Evolutionary conservation across 2,329 filamentous ascomycete genomes (phyloP).

Genomic region (Phialophora tarda): DNA sequence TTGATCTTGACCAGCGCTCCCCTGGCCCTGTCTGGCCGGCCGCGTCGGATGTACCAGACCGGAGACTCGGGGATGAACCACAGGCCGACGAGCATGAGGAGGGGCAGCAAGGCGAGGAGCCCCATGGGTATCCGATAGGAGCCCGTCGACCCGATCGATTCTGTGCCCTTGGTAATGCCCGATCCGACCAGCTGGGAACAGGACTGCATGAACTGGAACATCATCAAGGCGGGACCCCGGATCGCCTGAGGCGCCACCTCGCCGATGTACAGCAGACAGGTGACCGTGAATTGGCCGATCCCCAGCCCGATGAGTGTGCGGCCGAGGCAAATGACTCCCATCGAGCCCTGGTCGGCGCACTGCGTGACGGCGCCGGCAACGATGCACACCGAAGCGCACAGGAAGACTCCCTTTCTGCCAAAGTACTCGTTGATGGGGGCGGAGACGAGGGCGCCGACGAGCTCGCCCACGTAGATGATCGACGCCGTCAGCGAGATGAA

Average conservation of each 20-base stretch:
- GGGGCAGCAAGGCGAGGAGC: conserved; percentile 40
- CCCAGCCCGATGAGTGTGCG: conserved; percentile 43
- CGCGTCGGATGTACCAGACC: conserved; percentile 46
- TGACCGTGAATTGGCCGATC: conserved; percentile 45
- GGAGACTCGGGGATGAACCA: conserved; percentile 42
- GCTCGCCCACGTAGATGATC: conserved; percentile 50
- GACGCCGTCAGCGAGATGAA: conserved; percentile 47
- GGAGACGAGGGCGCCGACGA: conserved; percentile 45
- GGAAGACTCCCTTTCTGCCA: conserved; percentile 47
- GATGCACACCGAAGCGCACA: conserved; percentile 45
- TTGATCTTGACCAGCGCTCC: conserved; percentile 46
- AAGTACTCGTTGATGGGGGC: conserved; percentile 48
- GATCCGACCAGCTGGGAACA: conserved; percentile 42
- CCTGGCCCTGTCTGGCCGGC: conserved; percentile 42
- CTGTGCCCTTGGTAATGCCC: conserved; percentile 43
- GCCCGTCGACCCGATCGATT: conserved; percentile 37
- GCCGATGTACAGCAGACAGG: conserved; percentile 44
- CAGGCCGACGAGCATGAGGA: conserved; percentile 40
- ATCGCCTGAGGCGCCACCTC: conserved; percentile 42
- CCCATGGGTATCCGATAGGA: conserved; percentile 44
- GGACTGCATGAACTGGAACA: conserved; percentile 44
- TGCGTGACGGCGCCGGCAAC: conserved; percentile 43
- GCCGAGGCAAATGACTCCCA: conserved; percentile 41
- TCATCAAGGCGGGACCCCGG: conserved; percentile 42
- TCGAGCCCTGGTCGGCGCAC: conserved; percentile 32